These are phyloP conservation scores for Calonectria hawksworthii DNA, from an alignment of 2,329 filamentous ascomycete species.

Conservation along the genomic window DNA sequence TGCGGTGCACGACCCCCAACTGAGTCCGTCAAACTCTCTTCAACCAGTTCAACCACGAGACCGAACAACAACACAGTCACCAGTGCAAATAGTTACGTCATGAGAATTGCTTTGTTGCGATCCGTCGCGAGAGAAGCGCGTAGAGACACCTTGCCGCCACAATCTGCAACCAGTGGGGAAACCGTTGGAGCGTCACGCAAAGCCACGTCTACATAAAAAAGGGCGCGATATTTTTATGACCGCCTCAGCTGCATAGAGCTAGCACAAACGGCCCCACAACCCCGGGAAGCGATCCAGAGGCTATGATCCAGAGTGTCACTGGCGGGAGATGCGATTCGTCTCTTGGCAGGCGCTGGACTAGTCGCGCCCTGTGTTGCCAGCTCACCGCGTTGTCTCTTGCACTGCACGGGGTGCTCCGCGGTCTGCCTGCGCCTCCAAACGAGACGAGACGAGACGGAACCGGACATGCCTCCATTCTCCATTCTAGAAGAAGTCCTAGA, in stretches of 20 bases:
- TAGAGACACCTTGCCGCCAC: not conserved
- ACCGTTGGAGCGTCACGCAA: not conserved
- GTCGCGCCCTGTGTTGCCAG: not conserved
- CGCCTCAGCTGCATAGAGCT: not conserved
- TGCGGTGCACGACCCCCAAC: not conserved
- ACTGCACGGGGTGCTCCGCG: not conserved
- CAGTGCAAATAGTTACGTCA: not conserved
- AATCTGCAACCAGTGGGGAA: not conserved
- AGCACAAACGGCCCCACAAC: not conserved
- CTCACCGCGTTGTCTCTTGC: not conserved
- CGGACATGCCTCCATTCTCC: too few species aligned
- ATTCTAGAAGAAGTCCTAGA: conserved; percentile 2
- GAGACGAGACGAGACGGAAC: not conserved
- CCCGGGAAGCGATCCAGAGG: not conserved
- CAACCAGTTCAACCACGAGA: not conserved
- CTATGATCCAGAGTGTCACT: not conserved
- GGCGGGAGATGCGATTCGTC: not conserved
- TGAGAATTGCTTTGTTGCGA: not conserved
- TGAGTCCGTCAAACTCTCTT: not conserved
- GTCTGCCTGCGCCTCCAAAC: not conserved
- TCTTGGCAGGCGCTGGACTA: not conserved
- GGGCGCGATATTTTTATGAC: not conserved
- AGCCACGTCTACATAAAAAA: not conserved
- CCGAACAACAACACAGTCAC: not conserved
- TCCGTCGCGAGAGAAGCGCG: not conserved